These are phyloP conservation scores for Pythium phragmitis DNA, from an alignment of 352 stramenopile genomes.

Conservation along the genomic window DNA sequence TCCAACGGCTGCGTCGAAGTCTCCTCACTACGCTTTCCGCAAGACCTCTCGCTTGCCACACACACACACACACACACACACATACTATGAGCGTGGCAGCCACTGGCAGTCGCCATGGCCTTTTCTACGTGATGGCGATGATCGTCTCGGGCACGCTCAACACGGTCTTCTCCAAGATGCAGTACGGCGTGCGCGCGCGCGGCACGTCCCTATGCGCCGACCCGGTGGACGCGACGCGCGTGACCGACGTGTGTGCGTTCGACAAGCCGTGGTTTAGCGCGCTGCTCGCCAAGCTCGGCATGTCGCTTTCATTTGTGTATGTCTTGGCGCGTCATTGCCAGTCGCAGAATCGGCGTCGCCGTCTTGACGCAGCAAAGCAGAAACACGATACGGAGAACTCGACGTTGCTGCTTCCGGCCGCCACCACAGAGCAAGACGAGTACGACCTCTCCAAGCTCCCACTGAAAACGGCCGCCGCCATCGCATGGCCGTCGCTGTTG, in stretches of 20 bases:
- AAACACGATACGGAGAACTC: slow-evolving; percentile 25
- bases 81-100: background rate
- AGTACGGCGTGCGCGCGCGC: slow-evolving; percentile 67
- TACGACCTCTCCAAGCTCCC: slow-evolving; percentile 29
- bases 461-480: slow-evolving; percentile 43
- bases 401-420: slow-evolving; percentile 19
- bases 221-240: slow-evolving; percentile 21
- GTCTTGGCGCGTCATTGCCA: slow-evolving; percentile 51
- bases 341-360: slow-evolving; percentile 26
- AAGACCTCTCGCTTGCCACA: background rate
- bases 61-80: background rate
- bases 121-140: slow-evolving; percentile 61
- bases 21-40: background rate
- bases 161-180: slow-evolving; percentile 83
- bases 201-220: slow-evolving; percentile 54
- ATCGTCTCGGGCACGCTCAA: slow-evolving; percentile 78
- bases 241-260: slow-evolving; percentile 66
- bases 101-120: slow-evolving; percentile 17
- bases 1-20: background rate
- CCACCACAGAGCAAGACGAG: background rate
- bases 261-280: slow-evolving; percentile 85
- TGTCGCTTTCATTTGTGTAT: slow-evolving; percentile 74
- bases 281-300: slow-evolving; percentile 82
- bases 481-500: slow-evolving; percentile 70
- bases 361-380: background rate